phyloP scores from a whole-genome alignment of 306 rosid species.

The Lathyrus sativus region DNA sequence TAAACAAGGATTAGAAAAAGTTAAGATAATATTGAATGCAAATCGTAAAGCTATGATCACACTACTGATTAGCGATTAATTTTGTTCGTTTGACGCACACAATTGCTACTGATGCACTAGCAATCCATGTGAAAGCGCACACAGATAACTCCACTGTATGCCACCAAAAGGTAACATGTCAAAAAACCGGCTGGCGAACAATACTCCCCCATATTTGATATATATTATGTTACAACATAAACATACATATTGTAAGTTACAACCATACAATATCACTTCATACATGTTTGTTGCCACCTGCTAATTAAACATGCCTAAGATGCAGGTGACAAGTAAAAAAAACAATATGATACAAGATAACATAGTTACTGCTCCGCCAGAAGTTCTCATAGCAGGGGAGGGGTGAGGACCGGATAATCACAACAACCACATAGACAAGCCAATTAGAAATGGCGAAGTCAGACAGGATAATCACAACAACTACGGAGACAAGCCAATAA shows the following conservation, averaged over 20 bases:
- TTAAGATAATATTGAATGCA: not conserved
- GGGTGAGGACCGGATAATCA: slow-evolving; percentile 31
- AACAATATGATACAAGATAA: slow-evolving; percentile 40
- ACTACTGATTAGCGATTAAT: not conserved
- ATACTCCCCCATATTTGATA: slow-evolving; percentile 24
- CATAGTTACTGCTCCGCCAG: slow-evolving; percentile 35
- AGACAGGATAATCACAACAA: slow-evolving; percentile 33
- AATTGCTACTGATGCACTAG: not conserved
- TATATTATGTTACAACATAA: slow-evolving; percentile 38
- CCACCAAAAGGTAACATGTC: not conserved
- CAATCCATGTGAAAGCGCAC: slow-evolving; percentile 41
- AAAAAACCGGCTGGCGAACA: not conserved
- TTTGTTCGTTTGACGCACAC: not conserved
- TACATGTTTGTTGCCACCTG: slow-evolving; percentile 40
- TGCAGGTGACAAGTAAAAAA: slow-evolving; percentile 18
- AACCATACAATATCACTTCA: slow-evolving; percentile 34
- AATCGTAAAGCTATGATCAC: slow-evolving; percentile 39
- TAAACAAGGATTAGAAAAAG: not conserved
- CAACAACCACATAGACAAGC: slow-evolving; percentile 35
- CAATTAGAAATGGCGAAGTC: slow-evolving; percentile 37
- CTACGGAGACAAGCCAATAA: slow-evolving; percentile 33
- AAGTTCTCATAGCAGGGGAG: slow-evolving; percentile 34
- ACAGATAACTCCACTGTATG: slow-evolving; percentile 8
- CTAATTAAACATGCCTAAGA: slow-evolving; percentile 31
- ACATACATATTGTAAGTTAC: slow-evolving; percentile 25